Percentiles rank a stretch among this genome's conserved stretches.
Conservation (phyloP, 306 rosid species). For the Prunus armeniaca region DNA sequence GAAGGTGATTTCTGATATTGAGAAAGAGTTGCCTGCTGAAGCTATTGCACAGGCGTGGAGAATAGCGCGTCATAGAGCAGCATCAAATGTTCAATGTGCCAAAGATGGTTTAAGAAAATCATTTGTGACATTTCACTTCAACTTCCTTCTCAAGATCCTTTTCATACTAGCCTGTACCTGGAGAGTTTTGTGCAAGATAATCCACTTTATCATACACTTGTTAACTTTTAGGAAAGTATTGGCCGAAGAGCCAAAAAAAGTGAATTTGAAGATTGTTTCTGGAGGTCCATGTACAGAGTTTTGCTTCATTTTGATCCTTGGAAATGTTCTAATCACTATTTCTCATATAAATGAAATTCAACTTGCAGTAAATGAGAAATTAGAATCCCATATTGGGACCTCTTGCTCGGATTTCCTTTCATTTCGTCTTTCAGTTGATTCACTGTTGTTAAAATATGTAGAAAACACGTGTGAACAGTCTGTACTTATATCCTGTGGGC, state of each 20-base stretch:
- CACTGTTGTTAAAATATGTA: slow-evolving; percentile 43
- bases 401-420: slow-evolving; percentile 43
- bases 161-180: slow-evolving; percentile 37
- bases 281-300: slow-evolving; percentile 36
- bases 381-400: slow-evolving; percentile 54
- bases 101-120: slow-evolving; percentile 24
- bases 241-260: slow-evolving; percentile 40
- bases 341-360: slow-evolving; percentile 49
- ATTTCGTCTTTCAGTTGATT: slow-evolving; percentile 42
- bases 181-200: slow-evolving; percentile 38
- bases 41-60: slow-evolving; percentile 76
- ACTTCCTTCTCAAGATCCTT: slow-evolving; percentile 34
- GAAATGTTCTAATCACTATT: slow-evolving; percentile 47
- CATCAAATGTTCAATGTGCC: slow-evolving; percentile 37
- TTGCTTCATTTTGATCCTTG: slow-evolving; percentile 58
- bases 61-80: slow-evolving; percentile 77
- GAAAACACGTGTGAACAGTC: slow-evolving; percentile 58
- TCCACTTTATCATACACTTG: slow-evolving; percentile 28
- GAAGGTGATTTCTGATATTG: slow-evolving; percentile 61
- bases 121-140: slow-evolving; percentile 13
- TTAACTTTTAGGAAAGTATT: slow-evolving; percentile 25
- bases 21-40: slow-evolving; percentile 70
- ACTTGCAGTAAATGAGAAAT: slow-evolving; percentile 40
- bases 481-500: slow-evolving; percentile 67
- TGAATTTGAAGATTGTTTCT: slow-evolving; percentile 30